These are phyloP conservation scores for Russula sp. DNA, from an alignment of 768 basidiomycete genomes.

Conservation along the genomic window DNA sequence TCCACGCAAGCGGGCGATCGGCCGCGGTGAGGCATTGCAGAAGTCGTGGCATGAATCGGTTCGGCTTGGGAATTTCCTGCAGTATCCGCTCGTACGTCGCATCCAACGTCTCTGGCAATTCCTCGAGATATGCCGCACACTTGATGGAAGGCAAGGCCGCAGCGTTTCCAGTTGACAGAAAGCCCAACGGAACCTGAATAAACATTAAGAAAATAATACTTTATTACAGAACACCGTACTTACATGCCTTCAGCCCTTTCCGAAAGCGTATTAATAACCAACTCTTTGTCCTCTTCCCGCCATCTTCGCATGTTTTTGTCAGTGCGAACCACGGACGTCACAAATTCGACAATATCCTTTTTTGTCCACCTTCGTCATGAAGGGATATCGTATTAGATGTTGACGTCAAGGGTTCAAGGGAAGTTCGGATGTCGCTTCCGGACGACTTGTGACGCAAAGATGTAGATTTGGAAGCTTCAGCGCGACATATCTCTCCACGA, in stretches of 20 bases:
- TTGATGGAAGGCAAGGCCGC: no score
- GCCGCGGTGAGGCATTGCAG: background rate
- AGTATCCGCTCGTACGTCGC: conserved; percentile 2
- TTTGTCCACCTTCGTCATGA: background rate
- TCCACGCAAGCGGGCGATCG: background rate
- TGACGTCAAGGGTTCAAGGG: background rate
- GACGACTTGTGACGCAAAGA: background rate
- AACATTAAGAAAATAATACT: no score
- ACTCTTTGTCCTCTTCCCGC: no score
- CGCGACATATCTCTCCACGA: background rate
- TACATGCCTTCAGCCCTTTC: no score
- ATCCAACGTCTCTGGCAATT: background rate
- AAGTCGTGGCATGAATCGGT: background rate
- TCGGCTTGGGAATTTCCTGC: background rate
- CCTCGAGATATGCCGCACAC: background rate
- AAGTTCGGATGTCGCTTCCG: background rate
- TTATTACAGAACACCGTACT: no score
- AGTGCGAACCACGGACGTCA: no score
- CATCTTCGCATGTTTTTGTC: no score
- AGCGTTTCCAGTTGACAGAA: no score
- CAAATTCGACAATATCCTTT: no score
- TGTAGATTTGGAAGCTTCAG: background rate
- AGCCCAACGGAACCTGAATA: no score
- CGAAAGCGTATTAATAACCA: no score
- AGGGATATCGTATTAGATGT: background rate